Percentiles rank a stretch among this genome's conserved stretches.
phyloP scores from a whole-genome alignment of 2,329 filamentous ascomycete species.

The Ilyonectria robusta region DNA sequence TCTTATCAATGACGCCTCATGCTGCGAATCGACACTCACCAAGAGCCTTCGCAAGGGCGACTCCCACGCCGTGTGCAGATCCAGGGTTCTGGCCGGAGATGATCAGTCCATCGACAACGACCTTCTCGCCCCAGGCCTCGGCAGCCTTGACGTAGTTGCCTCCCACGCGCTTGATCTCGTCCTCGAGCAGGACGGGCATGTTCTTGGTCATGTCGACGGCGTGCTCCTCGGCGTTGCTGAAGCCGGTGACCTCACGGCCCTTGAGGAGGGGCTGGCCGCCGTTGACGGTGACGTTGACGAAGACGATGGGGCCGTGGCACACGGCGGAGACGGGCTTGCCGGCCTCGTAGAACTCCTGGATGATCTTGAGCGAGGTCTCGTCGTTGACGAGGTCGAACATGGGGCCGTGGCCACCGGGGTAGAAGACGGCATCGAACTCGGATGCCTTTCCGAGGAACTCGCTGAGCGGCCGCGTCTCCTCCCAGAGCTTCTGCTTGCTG shows the following conservation, averaged over 20 bases:
- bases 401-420: slow-evolving; percentile 72
- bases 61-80: slow-evolving; percentile 65
- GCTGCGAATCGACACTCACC: slow-evolving; percentile 30
- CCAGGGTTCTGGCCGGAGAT: slow-evolving; percentile 73
- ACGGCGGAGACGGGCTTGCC: slow-evolving; percentile 77
- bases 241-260: slow-evolving; percentile 72
- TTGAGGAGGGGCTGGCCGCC: slow-evolving; percentile 70
- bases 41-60: slow-evolving; percentile 65
- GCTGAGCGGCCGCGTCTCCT: slow-evolving; percentile 71
- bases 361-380: slow-evolving; percentile 69
- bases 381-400: slow-evolving; percentile 78
- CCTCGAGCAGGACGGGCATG: slow-evolving; percentile 73
- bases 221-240: slow-evolving; percentile 71
- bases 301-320: slow-evolving; percentile 77
- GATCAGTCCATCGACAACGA: slow-evolving; percentile 65
- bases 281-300: slow-evolving; percentile 70
- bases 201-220: slow-evolving; percentile 63
- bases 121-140: slow-evolving; percentile 64
- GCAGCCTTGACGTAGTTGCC: slow-evolving; percentile 70
- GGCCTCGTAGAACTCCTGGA: slow-evolving; percentile 72
- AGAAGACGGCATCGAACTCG: slow-evolving; percentile 75
- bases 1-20: too few species aligned
- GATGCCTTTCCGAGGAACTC: slow-evolving; percentile 68
- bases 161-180: slow-evolving; percentile 65
- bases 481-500: slow-evolving; percentile 72